Base-by-base conservation (phyloP, 768 basidiomycete genomes). In the Rhizopogon salebrosus region DNA sequence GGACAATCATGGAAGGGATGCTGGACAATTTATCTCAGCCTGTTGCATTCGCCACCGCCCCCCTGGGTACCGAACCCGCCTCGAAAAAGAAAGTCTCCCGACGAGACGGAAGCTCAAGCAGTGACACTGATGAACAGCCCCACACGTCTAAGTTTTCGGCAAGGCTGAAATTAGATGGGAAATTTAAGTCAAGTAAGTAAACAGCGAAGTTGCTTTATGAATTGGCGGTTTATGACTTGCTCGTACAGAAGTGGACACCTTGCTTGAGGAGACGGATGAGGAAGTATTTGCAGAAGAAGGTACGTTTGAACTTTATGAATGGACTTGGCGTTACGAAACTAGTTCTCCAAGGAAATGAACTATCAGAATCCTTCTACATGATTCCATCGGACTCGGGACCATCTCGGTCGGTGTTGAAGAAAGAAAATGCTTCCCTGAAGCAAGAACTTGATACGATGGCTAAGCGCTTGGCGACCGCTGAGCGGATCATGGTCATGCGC, bases 1-100 rank as follows among this genome's bases (percentile, higher is more conserved):
- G 91, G 91, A 83, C 80, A 59, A 87, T 88, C 45, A 86, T 92
- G 75, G 89, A 92, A 67, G 88, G 84, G 37, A 85, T 91, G 82
- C 68, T 92, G 41, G 89, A 92, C 60, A 87, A 90, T 60, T 75
- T 93, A n/a, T 86, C 88, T 4, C 88, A 90, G 60, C 80, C 80
- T 0, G 74, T 83, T 23, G 91, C 91, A 14, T 93, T 93, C 62
- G 82, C 90, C 4, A 90, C 87, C 6, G 84, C 85, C 13, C 89
- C 92, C 14, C 76, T 92, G 20, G 80, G 79, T 39, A 70, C 72
- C 40, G 71, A 72, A 51, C 54, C 71, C 2, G 48, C 41, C 54
- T 54, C 43, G 26, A 57, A 37, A 50, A 64, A 60, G 26, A 64
- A 64, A 52, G 60, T 58, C 8, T 58, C 64, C 27, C 73, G 69